phyloP scores from a whole-genome alignment of 805 yeast species.

The Metschnikowia santaceciliae region DNA sequence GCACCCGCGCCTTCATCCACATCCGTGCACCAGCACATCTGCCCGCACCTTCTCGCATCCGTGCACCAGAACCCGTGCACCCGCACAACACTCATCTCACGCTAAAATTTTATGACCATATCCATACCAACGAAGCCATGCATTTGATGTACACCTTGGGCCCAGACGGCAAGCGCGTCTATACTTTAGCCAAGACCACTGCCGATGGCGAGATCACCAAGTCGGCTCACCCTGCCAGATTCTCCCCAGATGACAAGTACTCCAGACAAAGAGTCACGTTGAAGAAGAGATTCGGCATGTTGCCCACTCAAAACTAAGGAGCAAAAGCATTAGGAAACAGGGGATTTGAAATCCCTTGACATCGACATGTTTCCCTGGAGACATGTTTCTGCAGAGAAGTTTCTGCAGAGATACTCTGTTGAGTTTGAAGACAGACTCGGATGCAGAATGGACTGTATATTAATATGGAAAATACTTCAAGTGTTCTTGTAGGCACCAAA shows the following conservation, averaged over 20 bases:
- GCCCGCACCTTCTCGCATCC: slow-evolving; percentile 5
- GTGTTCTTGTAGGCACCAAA: not conserved
- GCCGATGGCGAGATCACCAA: slow-evolving; percentile 91
- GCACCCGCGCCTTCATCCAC: slow-evolving; percentile 9
- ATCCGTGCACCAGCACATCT: too few relatives aligned
- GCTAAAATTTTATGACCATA: slow-evolving; percentile 6
- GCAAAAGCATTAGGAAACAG: too few relatives aligned
- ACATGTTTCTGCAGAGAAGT: not conserved
- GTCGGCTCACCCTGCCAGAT: slow-evolving; percentile 99
- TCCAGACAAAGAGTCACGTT: slow-evolving; percentile 98
- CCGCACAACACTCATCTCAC: slow-evolving; percentile 9
- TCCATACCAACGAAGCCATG: slow-evolving; percentile 47
- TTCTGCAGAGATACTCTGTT: not conserved
- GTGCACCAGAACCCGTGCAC: slow-evolving; percentile 6
- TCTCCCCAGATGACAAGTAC: slow-evolving; percentile 98
- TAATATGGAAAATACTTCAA: not conserved
- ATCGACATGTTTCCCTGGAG: not conserved
- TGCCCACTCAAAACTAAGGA: slow-evolving; percentile 63
- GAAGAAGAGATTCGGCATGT: slow-evolving; percentile 86
- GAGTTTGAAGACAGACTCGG: not conserved
- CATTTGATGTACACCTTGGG: slow-evolving; percentile 98
- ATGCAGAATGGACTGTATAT: not conserved
- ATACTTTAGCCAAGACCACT: slow-evolving; percentile 82
- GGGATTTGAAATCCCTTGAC: too few relatives aligned
- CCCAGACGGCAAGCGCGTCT: slow-evolving; percentile 90